Conservation (phyloP, 139 green algal species). For the Marvania coccoides region DNA sequence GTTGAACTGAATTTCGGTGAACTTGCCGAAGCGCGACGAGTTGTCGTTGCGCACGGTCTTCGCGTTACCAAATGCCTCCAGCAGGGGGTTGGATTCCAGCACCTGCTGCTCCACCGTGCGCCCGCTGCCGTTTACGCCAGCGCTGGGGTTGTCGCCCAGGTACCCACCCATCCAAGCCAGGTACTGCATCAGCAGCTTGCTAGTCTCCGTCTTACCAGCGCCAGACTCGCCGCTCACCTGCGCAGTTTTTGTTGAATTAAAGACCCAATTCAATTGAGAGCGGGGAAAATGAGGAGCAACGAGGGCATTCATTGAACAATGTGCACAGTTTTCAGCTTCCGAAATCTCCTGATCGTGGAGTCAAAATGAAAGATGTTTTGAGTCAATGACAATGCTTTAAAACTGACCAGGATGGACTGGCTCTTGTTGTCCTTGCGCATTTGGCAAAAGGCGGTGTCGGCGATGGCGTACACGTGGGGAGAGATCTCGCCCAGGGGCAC, state of each 20-base stretch:
- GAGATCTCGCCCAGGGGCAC: conserved; percentile 80
- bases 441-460: conserved; percentile 73
- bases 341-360: too few species aligned
- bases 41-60: conserved; percentile 99
- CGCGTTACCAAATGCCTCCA: conserved; percentile 98
- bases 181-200: conserved; percentile 98
- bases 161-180: conserved; percentile 78
- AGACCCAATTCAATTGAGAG: neutral
- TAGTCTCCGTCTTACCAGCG: conserved; percentile 99
- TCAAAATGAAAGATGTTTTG: neutral
- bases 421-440: conserved; percentile 72
- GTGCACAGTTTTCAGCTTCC: too few species aligned
- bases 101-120: conserved; percentile 79
- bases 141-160: conserved; percentile 14
- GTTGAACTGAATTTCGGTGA: conserved; percentile 98
- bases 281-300: neutral
- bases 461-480: conserved; percentile 89
- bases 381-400: conserved; percentile 6
- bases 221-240: conserved; percentile 91
- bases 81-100: conserved; percentile 93
- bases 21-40: conserved; percentile 97
- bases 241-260: neutral
- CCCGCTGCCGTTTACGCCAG: conserved; percentile 14
- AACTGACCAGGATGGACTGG: conserved; percentile 82
- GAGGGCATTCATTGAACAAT: too few species aligned